These are phyloP conservation scores for Cornus florida DNA, from an alignment of 148 eudicot genomes.

Conservation along the genomic window DNA sequence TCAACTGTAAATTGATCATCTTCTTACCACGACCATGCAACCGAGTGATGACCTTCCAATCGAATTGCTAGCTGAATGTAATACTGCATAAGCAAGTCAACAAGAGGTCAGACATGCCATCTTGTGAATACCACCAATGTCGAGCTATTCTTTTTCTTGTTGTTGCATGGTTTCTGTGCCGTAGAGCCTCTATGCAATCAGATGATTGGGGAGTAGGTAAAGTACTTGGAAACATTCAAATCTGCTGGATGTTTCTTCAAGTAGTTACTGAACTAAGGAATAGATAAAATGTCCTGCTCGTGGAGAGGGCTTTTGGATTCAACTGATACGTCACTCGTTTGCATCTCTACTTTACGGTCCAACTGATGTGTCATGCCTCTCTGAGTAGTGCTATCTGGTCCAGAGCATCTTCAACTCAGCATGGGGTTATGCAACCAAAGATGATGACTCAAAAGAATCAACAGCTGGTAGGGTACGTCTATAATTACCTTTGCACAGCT, in stretches of 20 bases:
- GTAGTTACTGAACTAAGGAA: neutral
- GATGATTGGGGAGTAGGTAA: neutral
- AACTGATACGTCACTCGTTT: neutral
- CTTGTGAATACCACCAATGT: conserved; percentile 34
- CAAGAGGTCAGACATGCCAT: conserved; percentile 13
- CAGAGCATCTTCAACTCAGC: neutral
- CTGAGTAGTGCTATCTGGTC: neutral
- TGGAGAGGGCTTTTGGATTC: neutral
- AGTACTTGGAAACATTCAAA: neutral
- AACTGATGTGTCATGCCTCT: neutral
- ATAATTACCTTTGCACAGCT: too few species aligned
- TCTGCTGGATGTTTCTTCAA: neutral
- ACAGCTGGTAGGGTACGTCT: neutral
- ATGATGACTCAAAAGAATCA: neutral
- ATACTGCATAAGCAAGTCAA: conserved; percentile 12
- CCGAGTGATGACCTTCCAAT: conserved; percentile 28
- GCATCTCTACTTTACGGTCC: neutral
- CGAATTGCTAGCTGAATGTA: conserved; percentile 25
- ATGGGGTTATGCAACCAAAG: neutral
- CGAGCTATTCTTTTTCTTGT: conserved; percentile 14
- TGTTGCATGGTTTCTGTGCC: conserved; percentile 19
- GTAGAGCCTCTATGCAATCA: neutral
- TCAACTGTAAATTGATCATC: conserved; percentile 59
- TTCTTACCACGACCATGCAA: conserved; percentile 25
- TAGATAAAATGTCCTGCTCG: neutral